These are phyloP conservation scores for Penicillium crustosum DNA, from an alignment of 2,329 filamentous ascomycete species.

Conservation along the genomic window DNA sequence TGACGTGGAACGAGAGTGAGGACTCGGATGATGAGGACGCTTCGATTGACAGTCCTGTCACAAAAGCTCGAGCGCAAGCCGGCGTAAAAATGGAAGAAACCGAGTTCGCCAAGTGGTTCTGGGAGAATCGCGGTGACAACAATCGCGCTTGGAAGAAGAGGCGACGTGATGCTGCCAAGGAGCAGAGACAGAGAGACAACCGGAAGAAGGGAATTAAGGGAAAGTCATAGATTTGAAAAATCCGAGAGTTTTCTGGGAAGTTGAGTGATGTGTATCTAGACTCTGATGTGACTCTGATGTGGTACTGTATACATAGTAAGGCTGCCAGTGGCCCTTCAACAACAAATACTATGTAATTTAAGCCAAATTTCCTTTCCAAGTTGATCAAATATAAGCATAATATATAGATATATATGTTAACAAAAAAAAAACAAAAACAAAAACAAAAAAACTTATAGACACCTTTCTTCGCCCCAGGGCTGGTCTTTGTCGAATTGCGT, in stretches of 20 bases:
- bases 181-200: conserved; percentile 61
- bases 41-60: conserved; percentile 27
- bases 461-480: background rate
- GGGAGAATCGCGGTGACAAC: conserved; percentile 52
- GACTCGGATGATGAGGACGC: conserved; percentile 25
- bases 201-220: conserved; percentile 50
- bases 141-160: conserved; percentile 55
- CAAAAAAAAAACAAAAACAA: too few species aligned
- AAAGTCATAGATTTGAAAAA: conserved; percentile 25
- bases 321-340: background rate
- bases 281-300: background rate
- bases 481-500: conserved; percentile 3
- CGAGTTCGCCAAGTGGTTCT: conserved; percentile 64
- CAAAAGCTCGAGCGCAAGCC: conserved; percentile 17
- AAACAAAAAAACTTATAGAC: background rate
- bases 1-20: conserved; percentile 31
- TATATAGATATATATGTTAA: too few species aligned
- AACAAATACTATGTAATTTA: conserved; percentile 1
- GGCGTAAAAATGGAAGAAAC: conserved; percentile 44
- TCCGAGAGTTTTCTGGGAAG: background rate
- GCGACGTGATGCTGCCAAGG: conserved; percentile 60
- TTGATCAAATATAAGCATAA: background rate
- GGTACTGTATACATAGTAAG: background rate
- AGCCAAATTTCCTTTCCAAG: background rate
- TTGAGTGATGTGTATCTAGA: background rate